phyloP scores from a whole-genome alignment of 257 asterid genomes.

The Marsdenia floribunda region DNA sequence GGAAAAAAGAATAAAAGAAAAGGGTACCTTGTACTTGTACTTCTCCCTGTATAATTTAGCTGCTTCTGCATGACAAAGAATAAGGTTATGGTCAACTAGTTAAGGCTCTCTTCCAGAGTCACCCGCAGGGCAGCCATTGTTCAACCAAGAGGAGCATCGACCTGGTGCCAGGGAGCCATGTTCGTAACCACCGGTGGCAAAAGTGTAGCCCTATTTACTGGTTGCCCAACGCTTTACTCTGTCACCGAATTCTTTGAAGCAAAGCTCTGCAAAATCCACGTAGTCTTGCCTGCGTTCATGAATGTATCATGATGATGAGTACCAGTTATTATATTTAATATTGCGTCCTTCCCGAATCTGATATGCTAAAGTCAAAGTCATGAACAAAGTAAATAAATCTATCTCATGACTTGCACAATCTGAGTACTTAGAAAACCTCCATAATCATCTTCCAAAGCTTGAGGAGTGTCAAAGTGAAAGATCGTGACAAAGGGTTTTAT shows the following conservation, averaged over 20 bases:
- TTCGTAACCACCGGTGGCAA: conserved; percentile 42
- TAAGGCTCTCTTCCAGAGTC: conserved; percentile 61
- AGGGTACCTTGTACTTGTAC: conserved; percentile 48
- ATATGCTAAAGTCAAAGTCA: no score
- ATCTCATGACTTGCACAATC: conserved; percentile 40
- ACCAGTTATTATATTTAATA: no score
- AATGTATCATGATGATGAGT: no score
- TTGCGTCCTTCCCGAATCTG: no score
- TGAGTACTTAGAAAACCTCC: conserved; percentile 48
- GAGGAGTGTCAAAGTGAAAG: conserved; percentile 74
- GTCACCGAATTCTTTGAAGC: conserved; percentile 66
- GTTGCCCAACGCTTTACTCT: conserved; percentile 59
- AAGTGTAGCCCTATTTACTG: conserved; percentile 34
- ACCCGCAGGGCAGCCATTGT: conserved; percentile 36
- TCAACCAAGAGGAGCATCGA: conserved; percentile 46
- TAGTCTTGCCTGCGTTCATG: conserved; percentile 44
- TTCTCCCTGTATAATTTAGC: conserved; percentile 34
- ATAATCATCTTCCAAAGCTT: conserved; percentile 66
- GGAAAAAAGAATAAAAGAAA: not conserved
- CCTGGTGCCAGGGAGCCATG: conserved; percentile 31
- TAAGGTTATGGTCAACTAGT: conserved; percentile 41
- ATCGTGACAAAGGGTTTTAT: conserved; percentile 53
- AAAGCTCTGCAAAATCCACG: conserved; percentile 44
- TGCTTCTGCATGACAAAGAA: conserved; percentile 45
- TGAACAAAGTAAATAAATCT: no score